A percentile compares a stretch with the other conserved stretches of the same genome.
Conservation (phyloP, 345 rosid species). For the Eucalyptus erythrocorys region DNA sequence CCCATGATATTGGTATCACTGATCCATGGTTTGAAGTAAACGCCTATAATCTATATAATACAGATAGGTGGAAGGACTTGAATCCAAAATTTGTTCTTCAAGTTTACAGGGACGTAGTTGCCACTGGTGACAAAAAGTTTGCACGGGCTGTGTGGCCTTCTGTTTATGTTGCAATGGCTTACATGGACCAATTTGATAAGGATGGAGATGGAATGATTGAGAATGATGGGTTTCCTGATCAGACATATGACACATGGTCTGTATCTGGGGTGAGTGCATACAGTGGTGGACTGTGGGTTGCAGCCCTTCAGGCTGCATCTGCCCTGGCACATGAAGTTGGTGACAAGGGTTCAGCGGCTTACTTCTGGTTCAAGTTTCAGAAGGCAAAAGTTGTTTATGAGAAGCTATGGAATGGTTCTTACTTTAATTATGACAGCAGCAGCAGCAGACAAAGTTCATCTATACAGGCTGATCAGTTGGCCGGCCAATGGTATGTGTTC, state of each 20-base stretch:
- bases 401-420: constrained; percentile 87
- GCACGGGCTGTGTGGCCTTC: constrained; percentile 88
- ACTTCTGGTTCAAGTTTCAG: constrained; percentile 77
- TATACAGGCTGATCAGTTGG: constrained; percentile 95
- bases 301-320: constrained; percentile 92
- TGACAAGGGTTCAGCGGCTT: constrained; percentile 58
- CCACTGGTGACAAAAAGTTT: constrained; percentile 74
- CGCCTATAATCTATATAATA: constrained; percentile 56
- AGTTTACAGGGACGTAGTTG: constrained; percentile 80
- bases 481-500: constrained; percentile 70
- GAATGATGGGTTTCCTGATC: constrained; percentile 95
- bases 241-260: constrained; percentile 96
- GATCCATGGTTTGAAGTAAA: constrained; percentile 96
- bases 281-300: constrained; percentile 90
- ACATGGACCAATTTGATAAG: constrained; percentile 84
- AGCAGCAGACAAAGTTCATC: constrained; percentile 51
- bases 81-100: constrained; percentile 94
- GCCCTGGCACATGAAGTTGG: constrained; percentile 74
- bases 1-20: constrained; percentile 72
- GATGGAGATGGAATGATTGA: constrained; percentile 97
- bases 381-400: constrained; percentile 67
- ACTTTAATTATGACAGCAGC: constrained; percentile 74
- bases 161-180: constrained; percentile 81
- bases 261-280: constrained; percentile 84
- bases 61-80: constrained; percentile 88